Percentiles rank a stretch among this genome's conserved stretches.
Conservation (phyloP, 352 stramenopile genomes). For the Globisporangium middletonii region DNA sequence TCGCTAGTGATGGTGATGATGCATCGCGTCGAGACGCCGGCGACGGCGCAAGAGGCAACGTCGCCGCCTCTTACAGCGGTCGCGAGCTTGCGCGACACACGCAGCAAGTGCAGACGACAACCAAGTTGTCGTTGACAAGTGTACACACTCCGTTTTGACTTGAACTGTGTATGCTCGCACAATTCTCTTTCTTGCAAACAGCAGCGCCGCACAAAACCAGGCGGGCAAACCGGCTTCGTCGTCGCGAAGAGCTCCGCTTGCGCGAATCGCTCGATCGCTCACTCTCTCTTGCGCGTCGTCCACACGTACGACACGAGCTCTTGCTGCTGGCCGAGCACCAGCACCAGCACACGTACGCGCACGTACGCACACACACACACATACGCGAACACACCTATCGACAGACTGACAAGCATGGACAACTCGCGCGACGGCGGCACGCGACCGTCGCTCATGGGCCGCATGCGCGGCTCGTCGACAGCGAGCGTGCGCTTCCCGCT, state of each 20-base stretch:
- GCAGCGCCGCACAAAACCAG: not conserved
- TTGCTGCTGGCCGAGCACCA: not conserved
- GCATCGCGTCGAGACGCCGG: no score
- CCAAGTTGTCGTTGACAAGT: not conserved
- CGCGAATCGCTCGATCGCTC: no score
- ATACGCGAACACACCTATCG: not conserved
- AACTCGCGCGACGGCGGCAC: constrained; percentile 17
- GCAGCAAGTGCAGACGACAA: not conserved
- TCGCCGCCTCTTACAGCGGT: no score
- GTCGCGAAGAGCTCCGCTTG: no score
- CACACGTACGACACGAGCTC: not conserved
- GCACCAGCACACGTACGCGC: not conserved
- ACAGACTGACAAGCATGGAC: constrained; percentile 18
- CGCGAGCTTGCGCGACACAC: not conserved
- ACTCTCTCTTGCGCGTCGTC: not conserved
- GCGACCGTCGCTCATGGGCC: constrained; percentile 34
- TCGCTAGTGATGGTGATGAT: no score
- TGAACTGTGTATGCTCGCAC: no score
- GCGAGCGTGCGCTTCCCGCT: constrained; percentile 32
- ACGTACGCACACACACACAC: not conserved
- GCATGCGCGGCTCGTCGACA: constrained; percentile 15
- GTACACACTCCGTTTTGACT: not conserved
- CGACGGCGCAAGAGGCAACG: not conserved
- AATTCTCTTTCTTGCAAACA: not conserved
- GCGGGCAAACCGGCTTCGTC: no score